A percentile compares a stretch with the other conserved stretches of the same genome.
These are phyloP conservation scores for Triticum urartu DNA, from an alignment of 176 grass and related monocot genomes.

Conservation along the genomic window DNA sequence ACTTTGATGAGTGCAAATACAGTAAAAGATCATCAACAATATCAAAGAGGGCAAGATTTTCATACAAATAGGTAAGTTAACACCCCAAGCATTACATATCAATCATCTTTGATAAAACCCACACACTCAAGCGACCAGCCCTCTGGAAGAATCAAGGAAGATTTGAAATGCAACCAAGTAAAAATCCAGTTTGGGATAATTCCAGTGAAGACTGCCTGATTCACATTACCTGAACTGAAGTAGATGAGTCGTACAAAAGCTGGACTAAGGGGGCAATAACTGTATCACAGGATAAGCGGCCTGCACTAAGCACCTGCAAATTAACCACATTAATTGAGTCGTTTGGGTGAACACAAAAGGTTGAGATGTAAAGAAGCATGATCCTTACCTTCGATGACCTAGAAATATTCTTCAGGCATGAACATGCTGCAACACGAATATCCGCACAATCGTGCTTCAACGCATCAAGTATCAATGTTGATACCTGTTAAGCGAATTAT, in stretches of 20 bases:
- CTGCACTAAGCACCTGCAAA: constrained; percentile 88
- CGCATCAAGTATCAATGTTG: constrained; percentile 72
- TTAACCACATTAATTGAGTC: constrained; percentile 27
- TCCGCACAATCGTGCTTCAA: constrained; percentile 81
- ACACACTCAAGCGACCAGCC: background rate
- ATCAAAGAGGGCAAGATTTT: background rate
- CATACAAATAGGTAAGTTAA: constrained; percentile 6
- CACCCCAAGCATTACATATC: constrained; percentile 10
- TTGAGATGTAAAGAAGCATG: constrained; percentile 24
- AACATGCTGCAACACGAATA: constrained; percentile 84
- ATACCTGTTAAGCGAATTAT: constrained; percentile 49
- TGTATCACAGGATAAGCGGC: constrained; percentile 70
- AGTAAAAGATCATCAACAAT: background rate
- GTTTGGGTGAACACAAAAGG: constrained; percentile 32
- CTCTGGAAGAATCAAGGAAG: constrained; percentile 24
- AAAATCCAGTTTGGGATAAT: background rate
- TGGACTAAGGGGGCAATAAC: constrained; percentile 61
- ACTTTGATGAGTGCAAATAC: background rate
- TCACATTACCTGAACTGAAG: constrained; percentile 74
- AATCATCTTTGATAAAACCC: background rate
- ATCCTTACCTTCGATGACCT: constrained; percentile 78
- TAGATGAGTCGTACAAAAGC: constrained; percentile 78
- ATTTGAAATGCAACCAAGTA: background rate
- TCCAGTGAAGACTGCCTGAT: constrained; percentile 9
- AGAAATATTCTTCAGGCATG: constrained; percentile 92